phyloP scores from a whole-genome alignment of 106 monocot species.

The Acorus gramineus region DNA sequence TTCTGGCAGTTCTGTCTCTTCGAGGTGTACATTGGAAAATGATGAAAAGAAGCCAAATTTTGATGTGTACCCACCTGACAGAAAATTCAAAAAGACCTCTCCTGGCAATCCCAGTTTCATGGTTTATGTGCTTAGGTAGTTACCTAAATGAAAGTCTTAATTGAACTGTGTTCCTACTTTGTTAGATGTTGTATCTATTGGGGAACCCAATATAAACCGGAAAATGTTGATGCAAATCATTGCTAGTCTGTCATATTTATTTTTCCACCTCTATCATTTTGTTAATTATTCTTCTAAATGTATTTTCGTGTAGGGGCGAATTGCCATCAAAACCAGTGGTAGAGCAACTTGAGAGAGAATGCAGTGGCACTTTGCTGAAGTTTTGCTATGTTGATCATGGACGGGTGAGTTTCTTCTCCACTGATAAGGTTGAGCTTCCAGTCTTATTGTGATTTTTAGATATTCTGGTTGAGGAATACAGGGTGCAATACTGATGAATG shows the following conservation, averaged over 20 bases:
- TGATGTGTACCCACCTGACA: conserved; percentile 82
- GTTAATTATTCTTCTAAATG: background rate
- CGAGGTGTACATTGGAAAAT: background rate
- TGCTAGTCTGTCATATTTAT: too few species aligned
- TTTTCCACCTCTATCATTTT: background rate
- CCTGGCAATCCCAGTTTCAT: conserved; percentile 61
- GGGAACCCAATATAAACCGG: too few species aligned
- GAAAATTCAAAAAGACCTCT: conserved; percentile 72
- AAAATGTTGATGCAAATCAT: too few species aligned
- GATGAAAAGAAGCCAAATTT: conserved; percentile 28
- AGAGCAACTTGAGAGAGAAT: conserved; percentile 38
- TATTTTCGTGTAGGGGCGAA: conserved; percentile 30
- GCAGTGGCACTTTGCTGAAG: conserved; percentile 43
- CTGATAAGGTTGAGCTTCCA: conserved; percentile 37
- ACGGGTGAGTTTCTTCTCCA: conserved; percentile 71
- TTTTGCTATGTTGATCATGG: conserved; percentile 78
- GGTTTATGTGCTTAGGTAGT: conserved; percentile 57
- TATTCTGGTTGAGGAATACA: too few species aligned
- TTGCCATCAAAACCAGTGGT: conserved; percentile 48
- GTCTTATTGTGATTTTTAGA: conserved; percentile 30
- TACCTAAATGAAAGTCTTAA: too few species aligned
- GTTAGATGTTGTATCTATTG: too few species aligned
- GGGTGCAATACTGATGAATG: too few species aligned
- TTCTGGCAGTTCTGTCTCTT: background rate
- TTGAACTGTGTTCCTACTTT: too few species aligned